phyloP scores from a whole-genome alignment of 352 stramenopile genomes.

The Pythium myriotylum region DNA sequence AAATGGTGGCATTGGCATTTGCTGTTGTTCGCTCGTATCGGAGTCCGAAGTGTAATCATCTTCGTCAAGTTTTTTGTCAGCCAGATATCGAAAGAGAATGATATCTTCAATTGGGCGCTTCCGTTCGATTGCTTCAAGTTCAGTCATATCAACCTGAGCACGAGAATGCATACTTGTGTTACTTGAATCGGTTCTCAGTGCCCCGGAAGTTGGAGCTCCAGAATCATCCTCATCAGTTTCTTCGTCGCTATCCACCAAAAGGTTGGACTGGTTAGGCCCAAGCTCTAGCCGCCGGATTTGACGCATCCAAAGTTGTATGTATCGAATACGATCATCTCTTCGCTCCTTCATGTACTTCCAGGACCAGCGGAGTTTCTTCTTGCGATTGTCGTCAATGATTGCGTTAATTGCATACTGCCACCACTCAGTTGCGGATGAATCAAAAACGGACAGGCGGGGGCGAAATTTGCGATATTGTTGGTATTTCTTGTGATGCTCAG shows the following conservation, averaged over 20 bases:
- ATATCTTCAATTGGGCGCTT: slow-evolving; percentile 80
- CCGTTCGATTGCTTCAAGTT: slow-evolving; percentile 75
- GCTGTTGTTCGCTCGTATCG: not conserved
- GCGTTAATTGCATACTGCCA: slow-evolving; percentile 82
- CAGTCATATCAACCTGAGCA: slow-evolving; percentile 6
- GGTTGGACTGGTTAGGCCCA: slow-evolving; percentile 37
- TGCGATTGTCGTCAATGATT: slow-evolving; percentile 56
- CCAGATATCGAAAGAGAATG: slow-evolving; percentile 84
- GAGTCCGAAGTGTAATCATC: slow-evolving; percentile 3
- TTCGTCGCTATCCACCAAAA: slow-evolving; percentile 63
- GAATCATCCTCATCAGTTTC: slow-evolving; percentile 37
- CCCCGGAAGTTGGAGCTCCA: not conserved
- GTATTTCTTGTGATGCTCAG: slow-evolving; percentile 77
- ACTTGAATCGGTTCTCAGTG: slow-evolving; percentile 6
- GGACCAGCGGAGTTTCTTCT: slow-evolving; percentile 73
- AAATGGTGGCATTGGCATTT: slow-evolving; percentile 54
- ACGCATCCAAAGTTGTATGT: slow-evolving; percentile 69
- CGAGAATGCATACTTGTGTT: slow-evolving; percentile 17
- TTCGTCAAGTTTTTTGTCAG: slow-evolving; percentile 50
- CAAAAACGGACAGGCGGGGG: slow-evolving; percentile 52
- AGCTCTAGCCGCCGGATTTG: slow-evolving; percentile 30
- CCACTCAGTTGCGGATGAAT: slow-evolving; percentile 60
- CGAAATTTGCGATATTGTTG: slow-evolving; percentile 75
- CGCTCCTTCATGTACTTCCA: slow-evolving; percentile 84
- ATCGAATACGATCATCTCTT: slow-evolving; percentile 75